Evolutionary conservation across 805 yeast species (phyloP).

Genomic region (Candida gorgasii): DNA sequence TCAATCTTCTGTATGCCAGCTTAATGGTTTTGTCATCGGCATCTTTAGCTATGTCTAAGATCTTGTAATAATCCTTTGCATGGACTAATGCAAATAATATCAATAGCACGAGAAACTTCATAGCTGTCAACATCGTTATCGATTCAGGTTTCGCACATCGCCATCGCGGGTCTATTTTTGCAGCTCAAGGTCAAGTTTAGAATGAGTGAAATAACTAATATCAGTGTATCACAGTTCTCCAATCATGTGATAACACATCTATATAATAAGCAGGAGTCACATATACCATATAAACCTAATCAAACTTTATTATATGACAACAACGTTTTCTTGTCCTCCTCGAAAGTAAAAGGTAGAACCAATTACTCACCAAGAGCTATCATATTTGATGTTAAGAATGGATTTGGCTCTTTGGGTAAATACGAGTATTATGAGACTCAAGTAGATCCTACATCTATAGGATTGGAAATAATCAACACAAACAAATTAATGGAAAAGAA

Average conservation of each 20-base stretch:
- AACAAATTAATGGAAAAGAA: constrained; percentile 46
- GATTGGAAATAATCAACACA: constrained; percentile 26
- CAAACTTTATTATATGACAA: constrained; percentile 51
- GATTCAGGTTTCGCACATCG: neutral
- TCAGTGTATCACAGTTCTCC: constrained; percentile 56
- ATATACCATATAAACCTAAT: constrained; percentile 51
- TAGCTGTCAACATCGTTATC: constrained; percentile 4
- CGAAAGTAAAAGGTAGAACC: constrained; percentile 29
- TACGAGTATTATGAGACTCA: constrained; percentile 45
- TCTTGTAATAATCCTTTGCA: constrained; percentile 52
- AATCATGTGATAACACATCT: constrained; percentile 80
- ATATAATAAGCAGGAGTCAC: constrained; percentile 75
- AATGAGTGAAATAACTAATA: constrained; percentile 11
- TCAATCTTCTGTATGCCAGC: constrained; percentile 76
- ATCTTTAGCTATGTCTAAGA: constrained; percentile 66
- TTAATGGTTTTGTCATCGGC: constrained; percentile 84
- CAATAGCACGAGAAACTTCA: constrained; percentile 4
- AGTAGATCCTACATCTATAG: neutral
- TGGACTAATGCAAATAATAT: constrained; percentile 9
- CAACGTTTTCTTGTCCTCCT: constrained; percentile 37
- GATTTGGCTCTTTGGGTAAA: constrained; percentile 67
- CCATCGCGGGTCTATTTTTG: constrained; percentile 1
- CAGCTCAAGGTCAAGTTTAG: neutral
- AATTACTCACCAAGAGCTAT: constrained; percentile 76
- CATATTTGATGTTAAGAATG: constrained; percentile 78